phyloP scores from a whole-genome alignment of 2,329 filamentous ascomycete species.

The Nemania sp. region DNA sequence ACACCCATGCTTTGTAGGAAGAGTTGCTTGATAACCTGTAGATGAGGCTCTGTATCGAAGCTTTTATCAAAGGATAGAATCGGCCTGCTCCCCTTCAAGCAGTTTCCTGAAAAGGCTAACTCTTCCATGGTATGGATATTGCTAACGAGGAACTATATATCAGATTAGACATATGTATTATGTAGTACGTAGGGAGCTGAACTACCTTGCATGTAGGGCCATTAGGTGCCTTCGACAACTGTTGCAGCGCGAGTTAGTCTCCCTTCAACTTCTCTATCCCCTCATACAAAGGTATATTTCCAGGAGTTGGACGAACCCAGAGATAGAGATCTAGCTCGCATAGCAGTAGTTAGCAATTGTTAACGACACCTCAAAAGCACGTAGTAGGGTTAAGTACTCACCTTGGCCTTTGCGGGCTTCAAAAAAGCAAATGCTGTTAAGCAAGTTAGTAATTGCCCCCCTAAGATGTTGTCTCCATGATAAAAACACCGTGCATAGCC shows the following conservation, averaged over 20 bases:
- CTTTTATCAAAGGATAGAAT: constrained; percentile 90
- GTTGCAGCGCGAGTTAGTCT: constrained; percentile 16
- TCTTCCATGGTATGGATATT: constrained; percentile 70
- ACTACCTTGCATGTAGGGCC: constrained; percentile 59
- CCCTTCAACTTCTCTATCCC: not conserved
- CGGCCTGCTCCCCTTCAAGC: constrained; percentile 90
- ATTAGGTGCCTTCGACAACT: constrained; percentile 82
- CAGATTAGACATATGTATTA: constrained; percentile 11
- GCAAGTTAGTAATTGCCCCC: constrained; percentile 18
- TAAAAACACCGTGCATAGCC: no score
- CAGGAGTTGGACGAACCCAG: constrained; percentile 68
- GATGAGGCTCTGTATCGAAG: constrained; percentile 85
- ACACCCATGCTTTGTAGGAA: constrained; percentile 93
- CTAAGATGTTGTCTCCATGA: no score
- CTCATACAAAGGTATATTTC: constrained; percentile 1
- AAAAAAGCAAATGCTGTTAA: constrained; percentile 68
- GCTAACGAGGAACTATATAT: constrained; percentile 75
- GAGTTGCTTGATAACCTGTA: constrained; percentile 87
- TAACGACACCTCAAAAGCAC: not conserved
- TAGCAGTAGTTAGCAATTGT: constrained; percentile 11
- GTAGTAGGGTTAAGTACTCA: constrained; percentile 11
- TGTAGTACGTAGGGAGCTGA: not conserved
- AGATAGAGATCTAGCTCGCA: constrained; percentile 80
- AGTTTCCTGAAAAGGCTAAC: constrained; percentile 96
- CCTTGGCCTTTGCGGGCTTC: constrained; percentile 40